phyloP scores from a whole-genome alignment of 768 basidiomycete species.

The Leccinum aurantiacum region DNA sequence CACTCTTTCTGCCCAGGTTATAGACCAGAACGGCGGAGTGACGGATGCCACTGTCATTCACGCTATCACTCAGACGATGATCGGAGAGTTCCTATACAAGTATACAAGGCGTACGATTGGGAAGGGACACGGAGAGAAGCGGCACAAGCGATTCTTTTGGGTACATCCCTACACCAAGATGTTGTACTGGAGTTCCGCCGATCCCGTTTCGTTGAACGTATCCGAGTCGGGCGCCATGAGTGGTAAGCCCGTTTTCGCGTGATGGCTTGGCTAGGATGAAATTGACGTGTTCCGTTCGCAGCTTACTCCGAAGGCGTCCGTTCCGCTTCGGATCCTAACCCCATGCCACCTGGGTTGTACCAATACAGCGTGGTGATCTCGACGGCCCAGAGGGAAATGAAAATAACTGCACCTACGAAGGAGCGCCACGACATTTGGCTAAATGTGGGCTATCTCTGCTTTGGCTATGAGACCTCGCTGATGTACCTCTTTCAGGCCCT shows the following conservation, averaged over 20 bases:
- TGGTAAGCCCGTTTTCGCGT: slow-evolving; percentile 56
- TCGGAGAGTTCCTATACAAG: slow-evolving; percentile 97
- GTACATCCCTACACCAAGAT: slow-evolving; percentile 99
- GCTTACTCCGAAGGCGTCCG: slow-evolving; percentile 93
- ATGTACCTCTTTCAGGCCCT: slow-evolving; percentile 61
- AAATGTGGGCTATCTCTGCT: slow-evolving; percentile 53
- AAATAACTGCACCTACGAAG: slow-evolving; percentile 72
- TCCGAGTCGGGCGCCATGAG: slow-evolving; percentile 95
- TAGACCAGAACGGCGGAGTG: slow-evolving; percentile 37
- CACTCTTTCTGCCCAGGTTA: slow-evolving; percentile 43
- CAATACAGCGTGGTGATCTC: slow-evolving; percentile 92
- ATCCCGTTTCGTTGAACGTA: slow-evolving; percentile 86
- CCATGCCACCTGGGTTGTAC: slow-evolving; percentile 91
- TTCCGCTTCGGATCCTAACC: slow-evolving; percentile 91
- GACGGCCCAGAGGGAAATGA: slow-evolving; percentile 95
- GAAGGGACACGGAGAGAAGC: slow-evolving; percentile 84
- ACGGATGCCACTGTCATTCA: slow-evolving; percentile 93
- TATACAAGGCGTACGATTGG: slow-evolving; percentile 90
- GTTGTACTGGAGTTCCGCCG: slow-evolving; percentile 93
- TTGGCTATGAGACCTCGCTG: slow-evolving; percentile 10
- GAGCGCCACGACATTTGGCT: slow-evolving; percentile 98
- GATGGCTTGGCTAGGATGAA: slow-evolving; percentile 8
- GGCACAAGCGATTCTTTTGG: slow-evolving; percentile 98
- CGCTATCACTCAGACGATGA: slow-evolving; percentile 99
- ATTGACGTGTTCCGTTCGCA: slow-evolving; percentile 31